Evolutionary conservation across 371 early-diverging fungal species (phyloP).

Genomic region (Apophysomyces ossiformis): DNA sequence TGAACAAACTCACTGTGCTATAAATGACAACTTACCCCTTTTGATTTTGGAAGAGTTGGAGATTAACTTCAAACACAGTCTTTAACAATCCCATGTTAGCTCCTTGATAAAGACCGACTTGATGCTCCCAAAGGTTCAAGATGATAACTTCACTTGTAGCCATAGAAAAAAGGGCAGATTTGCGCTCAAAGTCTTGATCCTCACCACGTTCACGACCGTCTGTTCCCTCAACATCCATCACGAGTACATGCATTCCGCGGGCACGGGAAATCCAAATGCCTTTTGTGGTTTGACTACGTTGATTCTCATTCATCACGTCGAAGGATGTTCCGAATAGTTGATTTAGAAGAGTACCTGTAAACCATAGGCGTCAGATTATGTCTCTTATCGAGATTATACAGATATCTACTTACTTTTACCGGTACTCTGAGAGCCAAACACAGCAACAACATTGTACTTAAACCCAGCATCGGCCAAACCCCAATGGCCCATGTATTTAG

Average conservation of each 20-base stretch:
- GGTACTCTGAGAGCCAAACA: slow-evolving; percentile 98
- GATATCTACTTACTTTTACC: slow-evolving; percentile 84
- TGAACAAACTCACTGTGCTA: slow-evolving; percentile 5
- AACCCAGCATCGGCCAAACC: slow-evolving; percentile 86
- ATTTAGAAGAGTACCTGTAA: slow-evolving; percentile 91
- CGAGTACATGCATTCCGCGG: slow-evolving; percentile 80
- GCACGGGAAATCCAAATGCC: slow-evolving; percentile 96
- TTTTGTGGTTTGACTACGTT: slow-evolving; percentile 93
- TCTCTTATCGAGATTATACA: not conserved
- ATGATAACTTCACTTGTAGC: slow-evolving; percentile 96
- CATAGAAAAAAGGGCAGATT: slow-evolving; percentile 95
- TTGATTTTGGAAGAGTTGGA: slow-evolving; percentile 91
- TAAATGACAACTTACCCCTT: slow-evolving; percentile 51
- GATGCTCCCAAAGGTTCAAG: slow-evolving; percentile 97
- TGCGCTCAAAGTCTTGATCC: slow-evolving; percentile 98
- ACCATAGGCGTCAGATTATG: not conserved
- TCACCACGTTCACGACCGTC: slow-evolving; percentile 99
- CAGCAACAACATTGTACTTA: slow-evolving; percentile 95
- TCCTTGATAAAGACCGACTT: slow-evolving; percentile 97
- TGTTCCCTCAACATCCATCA: slow-evolving; percentile 98
- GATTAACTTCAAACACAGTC: slow-evolving; percentile 97
- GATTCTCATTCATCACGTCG: slow-evolving; percentile 90
- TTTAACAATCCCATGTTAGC: slow-evolving; percentile 99
- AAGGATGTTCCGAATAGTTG: slow-evolving; percentile 92
- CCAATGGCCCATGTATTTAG: slow-evolving; percentile 85